Percentiles rank a stretch among this genome's conserved stretches.
Conservation (phyloP, 495 filamentous ascomycete species). For the Melanomma pulvis-pyrius region DNA sequence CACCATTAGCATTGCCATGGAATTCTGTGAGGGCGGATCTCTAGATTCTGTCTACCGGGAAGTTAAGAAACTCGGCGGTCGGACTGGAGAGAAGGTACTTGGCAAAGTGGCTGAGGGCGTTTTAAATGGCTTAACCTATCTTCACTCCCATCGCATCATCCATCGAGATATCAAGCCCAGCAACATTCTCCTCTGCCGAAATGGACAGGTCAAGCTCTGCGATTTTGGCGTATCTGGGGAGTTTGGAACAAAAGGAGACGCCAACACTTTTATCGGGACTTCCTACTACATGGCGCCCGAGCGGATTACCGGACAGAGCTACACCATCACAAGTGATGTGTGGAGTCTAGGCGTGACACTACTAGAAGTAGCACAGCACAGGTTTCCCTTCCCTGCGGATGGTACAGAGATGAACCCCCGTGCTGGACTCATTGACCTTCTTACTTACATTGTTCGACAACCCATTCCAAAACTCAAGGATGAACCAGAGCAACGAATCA, state of each 20-base stretch:
- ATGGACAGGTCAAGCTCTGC: constrained; percentile 94
- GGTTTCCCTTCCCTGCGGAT: constrained; percentile 96
- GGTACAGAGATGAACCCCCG: constrained; percentile 88
- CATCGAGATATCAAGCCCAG: constrained; percentile 99
- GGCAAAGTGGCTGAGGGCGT: constrained; percentile 97
- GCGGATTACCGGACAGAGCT: constrained; percentile 93
- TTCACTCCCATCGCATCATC: constrained; percentile 96
- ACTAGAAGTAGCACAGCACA: constrained; percentile 94
- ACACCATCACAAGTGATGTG: constrained; percentile 97
- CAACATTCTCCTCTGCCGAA: constrained; percentile 91
- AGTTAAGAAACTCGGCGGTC: constrained; percentile 89
- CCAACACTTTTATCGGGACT: constrained; percentile 98
- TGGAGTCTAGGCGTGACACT: constrained; percentile 96
- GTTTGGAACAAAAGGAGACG: constrained; percentile 97
- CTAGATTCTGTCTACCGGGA: constrained; percentile 96
- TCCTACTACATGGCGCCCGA: constrained; percentile 99
- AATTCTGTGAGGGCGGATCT: constrained; percentile 96
- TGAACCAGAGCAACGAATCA: constrained; percentile 76
- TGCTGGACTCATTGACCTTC: constrained; percentile 87
- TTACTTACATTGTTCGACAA: constrained; percentile 96
- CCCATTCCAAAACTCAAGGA: constrained; percentile 96
- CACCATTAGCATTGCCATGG: constrained; percentile 98
- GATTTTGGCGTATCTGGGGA: constrained; percentile 98
- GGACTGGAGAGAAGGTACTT: constrained; percentile 96
- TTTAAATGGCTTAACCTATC: constrained; percentile 89